phyloP scores from a whole-genome alignment of 2,329 filamentous ascomycete genomes.

The Neobulgaria alba region DNA sequence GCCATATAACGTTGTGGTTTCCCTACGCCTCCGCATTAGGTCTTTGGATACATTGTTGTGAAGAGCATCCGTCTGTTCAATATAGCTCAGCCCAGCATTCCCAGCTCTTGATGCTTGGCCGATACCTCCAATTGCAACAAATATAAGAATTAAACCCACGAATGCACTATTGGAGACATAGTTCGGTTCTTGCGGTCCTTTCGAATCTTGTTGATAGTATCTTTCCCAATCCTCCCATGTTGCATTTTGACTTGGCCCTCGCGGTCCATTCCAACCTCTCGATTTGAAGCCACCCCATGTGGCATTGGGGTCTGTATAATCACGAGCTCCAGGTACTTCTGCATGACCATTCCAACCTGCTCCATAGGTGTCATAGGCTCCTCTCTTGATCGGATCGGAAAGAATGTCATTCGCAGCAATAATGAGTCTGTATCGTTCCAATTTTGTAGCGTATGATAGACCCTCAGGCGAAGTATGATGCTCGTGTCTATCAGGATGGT shows the following conservation, averaged over 20 bases:
- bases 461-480: constrained; percentile 32
- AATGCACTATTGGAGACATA: constrained; percentile 78
- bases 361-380: constrained; percentile 74
- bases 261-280: constrained; percentile 22
- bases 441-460: constrained; percentile 51
- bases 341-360: constrained; percentile 62
- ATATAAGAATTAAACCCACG: constrained; percentile 58
- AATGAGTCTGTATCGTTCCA: constrained; percentile 87
- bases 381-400: constrained; percentile 68
- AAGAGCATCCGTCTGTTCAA: constrained; percentile 58
- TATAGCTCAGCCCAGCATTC: constrained; percentile 49
- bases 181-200: constrained; percentile 42
- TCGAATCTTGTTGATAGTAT: constrained; percentile 52
- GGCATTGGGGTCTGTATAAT: constrained; percentile 22
- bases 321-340: constrained; percentile 23
- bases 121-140: constrained; percentile 62
- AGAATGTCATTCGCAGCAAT: constrained; percentile 84
- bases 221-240: constrained; percentile 98
- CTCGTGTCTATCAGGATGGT: constrained; percentile 71
- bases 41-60: constrained; percentile 59
- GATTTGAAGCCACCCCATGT: constrained; percentile 15
- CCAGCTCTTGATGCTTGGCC: constrained; percentile 65
- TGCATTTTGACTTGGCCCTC: constrained; percentile 59
- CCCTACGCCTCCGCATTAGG: constrained; percentile 44
- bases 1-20: constrained; percentile 42